Evolutionary conservation across 2,329 filamentous ascomycete genomes (phyloP).

Genomic region (Scytalidium sp.): DNA sequence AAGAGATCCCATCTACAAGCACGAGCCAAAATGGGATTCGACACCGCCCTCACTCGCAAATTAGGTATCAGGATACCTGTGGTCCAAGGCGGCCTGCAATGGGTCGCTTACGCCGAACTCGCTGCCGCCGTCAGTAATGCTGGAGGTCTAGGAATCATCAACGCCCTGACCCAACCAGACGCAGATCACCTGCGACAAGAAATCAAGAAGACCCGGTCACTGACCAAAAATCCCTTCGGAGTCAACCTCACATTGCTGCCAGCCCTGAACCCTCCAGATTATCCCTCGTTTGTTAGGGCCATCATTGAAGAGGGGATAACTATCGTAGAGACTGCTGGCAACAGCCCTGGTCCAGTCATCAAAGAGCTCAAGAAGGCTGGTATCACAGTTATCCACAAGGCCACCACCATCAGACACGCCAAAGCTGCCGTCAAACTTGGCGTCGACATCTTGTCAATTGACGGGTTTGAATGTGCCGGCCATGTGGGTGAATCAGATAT

Average conservation of each 20-base stretch:
- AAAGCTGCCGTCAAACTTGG: slow-evolving; percentile 84
- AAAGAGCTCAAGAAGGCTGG: slow-evolving; percentile 75
- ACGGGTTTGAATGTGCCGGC: slow-evolving; percentile 90
- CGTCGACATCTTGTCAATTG: slow-evolving; percentile 90
- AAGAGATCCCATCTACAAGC: no score
- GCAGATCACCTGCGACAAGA: slow-evolving; percentile 74
- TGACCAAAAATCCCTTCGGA: slow-evolving; percentile 77
- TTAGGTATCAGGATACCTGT: slow-evolving; percentile 62
- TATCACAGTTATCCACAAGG: slow-evolving; percentile 84
- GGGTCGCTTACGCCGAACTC: slow-evolving; percentile 76
- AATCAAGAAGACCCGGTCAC: slow-evolving; percentile 74
- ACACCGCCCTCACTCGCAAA: slow-evolving; percentile 59
- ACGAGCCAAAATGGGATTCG: slow-evolving; percentile 63
- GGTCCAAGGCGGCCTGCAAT: slow-evolving; percentile 81
- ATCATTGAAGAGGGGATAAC: slow-evolving; percentile 86
- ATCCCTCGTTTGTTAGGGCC: slow-evolving; percentile 80
- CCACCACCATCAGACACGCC: slow-evolving; percentile 88
- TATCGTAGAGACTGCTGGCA: slow-evolving; percentile 87
- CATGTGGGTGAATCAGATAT: slow-evolving; percentile 82
- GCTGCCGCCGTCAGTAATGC: slow-evolving; percentile 93
- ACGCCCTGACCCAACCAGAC: slow-evolving; percentile 85
- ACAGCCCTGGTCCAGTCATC: slow-evolving; percentile 84
- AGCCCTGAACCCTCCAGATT: slow-evolving; percentile 81
- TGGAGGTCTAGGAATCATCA: slow-evolving; percentile 89
- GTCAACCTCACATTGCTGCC: slow-evolving; percentile 93